A percentile compares a stretch with the other conserved stretches of the same genome.
Evolutionary conservation across 2,329 filamentous ascomycete species (phyloP).

Genomic region (Alternaria conjuncta): DNA sequence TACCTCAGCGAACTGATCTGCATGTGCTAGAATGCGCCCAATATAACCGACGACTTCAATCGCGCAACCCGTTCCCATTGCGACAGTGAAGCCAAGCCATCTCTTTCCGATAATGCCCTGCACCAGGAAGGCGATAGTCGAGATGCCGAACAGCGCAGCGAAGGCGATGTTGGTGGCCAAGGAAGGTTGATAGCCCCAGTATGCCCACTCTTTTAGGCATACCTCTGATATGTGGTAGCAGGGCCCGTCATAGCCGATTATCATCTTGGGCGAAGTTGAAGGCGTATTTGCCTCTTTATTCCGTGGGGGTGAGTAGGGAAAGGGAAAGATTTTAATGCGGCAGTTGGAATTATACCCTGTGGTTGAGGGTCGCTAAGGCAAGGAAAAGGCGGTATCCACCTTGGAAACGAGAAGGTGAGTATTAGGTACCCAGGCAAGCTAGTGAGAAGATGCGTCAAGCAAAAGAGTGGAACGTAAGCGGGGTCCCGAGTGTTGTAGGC

Average conservation of each 20-base stretch:
- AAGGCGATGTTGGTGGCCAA: slow-evolving; percentile 52
- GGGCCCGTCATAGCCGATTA: slow-evolving; percentile 14
- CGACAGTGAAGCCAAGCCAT: slow-evolving; percentile 53
- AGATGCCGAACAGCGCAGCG: slow-evolving; percentile 52
- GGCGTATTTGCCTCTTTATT: not conserved
- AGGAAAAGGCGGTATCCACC: not conserved
- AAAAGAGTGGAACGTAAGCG: not conserved
- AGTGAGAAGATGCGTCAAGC: not conserved
- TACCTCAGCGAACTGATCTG: slow-evolving; percentile 62
- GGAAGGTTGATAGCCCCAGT: slow-evolving; percentile 55
- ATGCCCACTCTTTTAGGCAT: slow-evolving; percentile 50
- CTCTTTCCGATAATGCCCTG: slow-evolving; percentile 48
- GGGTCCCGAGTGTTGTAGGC: not conserved
- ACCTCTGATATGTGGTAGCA: slow-evolving; percentile 44
- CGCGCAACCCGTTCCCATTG: slow-evolving; percentile 63
- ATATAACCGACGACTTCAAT: slow-evolving; percentile 68
- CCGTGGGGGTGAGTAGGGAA: not conserved
- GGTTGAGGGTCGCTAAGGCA: not conserved
- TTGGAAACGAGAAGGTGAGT: not conserved
- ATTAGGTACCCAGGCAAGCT: not conserved
- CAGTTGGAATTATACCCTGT: not conserved
- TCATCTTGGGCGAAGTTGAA: not conserved
- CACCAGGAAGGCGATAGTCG: slow-evolving; percentile 45
- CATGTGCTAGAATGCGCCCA: slow-evolving; percentile 63
- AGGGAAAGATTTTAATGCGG: not conserved